A percentile compares a stretch with the other conserved stretches of the same genome.
Conservation (phyloP, 2,329 filamentous ascomycete species). For the Ramichloridium luteum region DNA sequence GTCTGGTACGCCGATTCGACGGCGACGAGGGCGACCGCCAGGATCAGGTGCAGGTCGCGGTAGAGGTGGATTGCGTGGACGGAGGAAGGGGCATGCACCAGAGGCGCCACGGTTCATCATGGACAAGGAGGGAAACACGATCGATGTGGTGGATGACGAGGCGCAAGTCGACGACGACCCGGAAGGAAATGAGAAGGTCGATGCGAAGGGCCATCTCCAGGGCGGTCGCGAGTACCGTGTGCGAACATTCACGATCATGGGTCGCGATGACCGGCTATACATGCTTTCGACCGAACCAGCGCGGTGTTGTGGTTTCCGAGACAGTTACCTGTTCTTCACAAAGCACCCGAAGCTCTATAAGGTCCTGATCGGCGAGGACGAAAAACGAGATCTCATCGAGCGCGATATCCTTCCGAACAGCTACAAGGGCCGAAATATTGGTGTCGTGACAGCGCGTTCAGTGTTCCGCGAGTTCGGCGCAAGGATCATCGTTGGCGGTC, state of each 20-base stretch:
- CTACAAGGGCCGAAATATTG: conserved; percentile 95
- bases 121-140: conserved; percentile 85
- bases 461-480: conserved; percentile 96
- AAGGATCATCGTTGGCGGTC: conserved; percentile 83
- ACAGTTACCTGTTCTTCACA: conserved; percentile 98
- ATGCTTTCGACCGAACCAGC: conserved; percentile 98
- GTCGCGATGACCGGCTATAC: conserved; percentile 75
- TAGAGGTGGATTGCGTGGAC: conserved; percentile 55
- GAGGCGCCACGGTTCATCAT: conserved; percentile 74
- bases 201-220: conserved; percentile 71
- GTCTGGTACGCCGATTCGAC: conserved; percentile 36
- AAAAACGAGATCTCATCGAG: conserved; percentile 92
- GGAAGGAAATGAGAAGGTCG: conserved; percentile 86
- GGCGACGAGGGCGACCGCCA: conserved; percentile 38
- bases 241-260: conserved; percentile 82
- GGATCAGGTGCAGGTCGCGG: conserved; percentile 20
- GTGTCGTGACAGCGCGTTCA: conserved; percentile 88
- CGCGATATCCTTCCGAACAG: conserved; percentile 92
- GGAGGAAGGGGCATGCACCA: conserved; percentile 57
- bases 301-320: conserved; percentile 89
- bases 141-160: conserved; percentile 85
- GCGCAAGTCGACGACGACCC: conserved; percentile 75
- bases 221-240: conserved; percentile 88
- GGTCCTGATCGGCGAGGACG: conserved; percentile 95
- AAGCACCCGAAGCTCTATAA: conserved; percentile 95